A percentile compares a stretch with the other conserved stretches of the same genome.
phyloP scores from a whole-genome alignment of 73 alveolate genomes.

The Diophrys appendiculata region DNA sequence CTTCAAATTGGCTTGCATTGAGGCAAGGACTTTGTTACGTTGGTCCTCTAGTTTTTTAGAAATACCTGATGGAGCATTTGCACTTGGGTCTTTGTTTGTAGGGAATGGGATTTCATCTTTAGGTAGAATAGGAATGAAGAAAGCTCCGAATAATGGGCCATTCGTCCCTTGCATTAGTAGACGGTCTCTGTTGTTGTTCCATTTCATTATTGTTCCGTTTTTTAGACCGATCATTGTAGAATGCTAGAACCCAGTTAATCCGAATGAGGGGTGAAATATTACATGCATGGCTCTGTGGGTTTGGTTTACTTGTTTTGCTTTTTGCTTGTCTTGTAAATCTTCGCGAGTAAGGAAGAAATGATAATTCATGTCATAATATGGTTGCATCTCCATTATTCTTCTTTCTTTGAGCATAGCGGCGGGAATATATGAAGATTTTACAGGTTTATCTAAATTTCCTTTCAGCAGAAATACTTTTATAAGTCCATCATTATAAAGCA shows the following conservation, averaged over 20 bases:
- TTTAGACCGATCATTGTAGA: background rate
- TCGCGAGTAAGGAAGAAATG: conserved; percentile 11
- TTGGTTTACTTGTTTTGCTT: too few species aligned
- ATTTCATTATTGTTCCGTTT: conserved; percentile 13
- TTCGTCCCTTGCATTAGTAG: background rate
- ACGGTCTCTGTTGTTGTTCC: conserved; percentile 2
- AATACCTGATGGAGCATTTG: background rate
- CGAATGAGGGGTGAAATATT: conserved; percentile 14
- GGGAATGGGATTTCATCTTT: background rate
- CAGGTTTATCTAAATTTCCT: background rate
- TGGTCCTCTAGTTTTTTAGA: background rate
- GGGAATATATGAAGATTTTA: background rate
- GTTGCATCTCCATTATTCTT: conserved; percentile 8
- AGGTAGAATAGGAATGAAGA: too few species aligned
- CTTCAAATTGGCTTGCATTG: too few species aligned
- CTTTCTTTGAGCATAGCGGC: conserved; percentile 9
- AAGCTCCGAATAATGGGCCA: too few species aligned
- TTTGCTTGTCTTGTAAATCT: background rate
- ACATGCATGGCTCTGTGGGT: too few species aligned
- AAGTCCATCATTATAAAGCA: conserved; percentile 12
- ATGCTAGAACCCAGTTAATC: conserved; percentile 15
- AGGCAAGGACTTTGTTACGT: too few species aligned
- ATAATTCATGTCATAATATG: conserved; percentile 27
- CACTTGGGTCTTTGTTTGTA: background rate
- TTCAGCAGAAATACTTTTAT: conserved; percentile 23